Evolutionary conservation across 106 monocot species (phyloP).

Genomic region (Allium fistulosum): DNA sequence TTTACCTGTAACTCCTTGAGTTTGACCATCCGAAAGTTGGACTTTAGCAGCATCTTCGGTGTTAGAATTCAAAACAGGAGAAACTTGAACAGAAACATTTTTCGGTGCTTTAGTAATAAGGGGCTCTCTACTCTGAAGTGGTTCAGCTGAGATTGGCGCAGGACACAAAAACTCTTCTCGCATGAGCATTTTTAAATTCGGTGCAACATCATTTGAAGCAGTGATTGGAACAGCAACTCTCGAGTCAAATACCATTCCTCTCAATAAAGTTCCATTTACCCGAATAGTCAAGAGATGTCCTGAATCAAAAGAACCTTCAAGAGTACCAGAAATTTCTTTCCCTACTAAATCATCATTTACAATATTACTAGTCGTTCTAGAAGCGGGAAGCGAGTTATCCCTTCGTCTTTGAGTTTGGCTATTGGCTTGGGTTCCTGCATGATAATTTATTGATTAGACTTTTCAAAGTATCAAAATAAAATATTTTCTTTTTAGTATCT

Average conservation of each 20-base stretch:
- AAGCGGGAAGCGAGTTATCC: not conserved
- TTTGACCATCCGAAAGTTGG: slow-evolving; percentile 6
- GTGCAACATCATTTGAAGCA: slow-evolving; percentile 49
- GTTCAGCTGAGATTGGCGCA: not conserved
- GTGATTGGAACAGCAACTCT: slow-evolving; percentile 30
- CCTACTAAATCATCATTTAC: slow-evolving; percentile 16
- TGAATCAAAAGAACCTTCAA: slow-evolving; percentile 69
- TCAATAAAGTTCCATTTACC: slow-evolving; percentile 37
- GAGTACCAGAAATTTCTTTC: slow-evolving; percentile 33
- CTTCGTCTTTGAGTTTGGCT: slow-evolving; percentile 6
- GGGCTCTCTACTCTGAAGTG: slow-evolving; percentile 5
- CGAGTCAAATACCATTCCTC: slow-evolving; percentile 51
- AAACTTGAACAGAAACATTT: not conserved
- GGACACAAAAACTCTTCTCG: slow-evolving; percentile 11
- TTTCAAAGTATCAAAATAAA: no score
- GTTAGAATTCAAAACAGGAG: slow-evolving; percentile 1
- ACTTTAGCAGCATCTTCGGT: not conserved
- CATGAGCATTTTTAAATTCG: slow-evolving; percentile 33
- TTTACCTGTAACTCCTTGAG: slow-evolving; percentile 7
- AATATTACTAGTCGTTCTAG: no score
- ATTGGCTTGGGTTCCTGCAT: slow-evolving; percentile 16
- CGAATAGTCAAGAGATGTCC: slow-evolving; percentile 54
- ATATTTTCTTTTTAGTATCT: no score
- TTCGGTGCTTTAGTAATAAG: not conserved
- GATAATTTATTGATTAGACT: not conserved